Conservation (phyloP, 2,329 filamentous ascomycete species). For the Colletotrichum eremochloae region DNA sequence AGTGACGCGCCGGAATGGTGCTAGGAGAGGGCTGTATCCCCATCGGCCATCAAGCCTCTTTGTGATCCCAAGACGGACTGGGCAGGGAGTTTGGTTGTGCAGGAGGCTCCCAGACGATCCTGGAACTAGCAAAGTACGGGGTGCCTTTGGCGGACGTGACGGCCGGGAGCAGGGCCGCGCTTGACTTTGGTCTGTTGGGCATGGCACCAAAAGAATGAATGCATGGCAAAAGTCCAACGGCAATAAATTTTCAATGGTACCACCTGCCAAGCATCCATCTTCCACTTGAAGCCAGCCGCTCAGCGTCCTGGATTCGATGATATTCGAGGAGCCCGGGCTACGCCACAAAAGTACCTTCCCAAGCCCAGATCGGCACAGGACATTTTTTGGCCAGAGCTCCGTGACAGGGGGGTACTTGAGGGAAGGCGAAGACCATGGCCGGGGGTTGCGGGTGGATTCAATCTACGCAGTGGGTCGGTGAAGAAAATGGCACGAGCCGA, state of each 20-base stretch:
- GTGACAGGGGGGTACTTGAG: slow-evolving; percentile 1
- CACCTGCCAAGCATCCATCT: slow-evolving; percentile 5
- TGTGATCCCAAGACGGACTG: neutral
- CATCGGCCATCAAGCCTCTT: slow-evolving; percentile 30
- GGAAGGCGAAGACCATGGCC: slow-evolving; percentile 8
- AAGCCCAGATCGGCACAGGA: slow-evolving; percentile 22
- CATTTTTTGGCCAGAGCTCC: slow-evolving; percentile 15
- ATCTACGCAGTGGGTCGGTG: slow-evolving; percentile 9
- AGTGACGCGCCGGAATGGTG: slow-evolving; percentile 17
- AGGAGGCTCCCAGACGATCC: slow-evolving; percentile 12
- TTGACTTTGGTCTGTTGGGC: neutral
- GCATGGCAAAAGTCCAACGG: slow-evolving; percentile 19
- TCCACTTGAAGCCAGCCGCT: slow-evolving; percentile 18
- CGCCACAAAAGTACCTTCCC: neutral
- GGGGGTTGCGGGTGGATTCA: slow-evolving; percentile 1
- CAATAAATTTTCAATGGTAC: slow-evolving; percentile 2
- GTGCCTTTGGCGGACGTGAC: slow-evolving; percentile 1
- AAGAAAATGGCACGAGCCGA: slow-evolving; percentile 35
- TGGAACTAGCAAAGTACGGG: slow-evolving; percentile 6
- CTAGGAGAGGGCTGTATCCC: slow-evolving; percentile 14
- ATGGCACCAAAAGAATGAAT: slow-evolving; percentile 13
- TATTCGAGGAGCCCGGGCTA: slow-evolving; percentile 30
- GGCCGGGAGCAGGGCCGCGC: slow-evolving; percentile 27
- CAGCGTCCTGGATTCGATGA: neutral
- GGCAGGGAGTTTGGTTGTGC: neutral